Conservation (phyloP, 441 rosid species). For the Rhodomyrtus psidioides region DNA sequence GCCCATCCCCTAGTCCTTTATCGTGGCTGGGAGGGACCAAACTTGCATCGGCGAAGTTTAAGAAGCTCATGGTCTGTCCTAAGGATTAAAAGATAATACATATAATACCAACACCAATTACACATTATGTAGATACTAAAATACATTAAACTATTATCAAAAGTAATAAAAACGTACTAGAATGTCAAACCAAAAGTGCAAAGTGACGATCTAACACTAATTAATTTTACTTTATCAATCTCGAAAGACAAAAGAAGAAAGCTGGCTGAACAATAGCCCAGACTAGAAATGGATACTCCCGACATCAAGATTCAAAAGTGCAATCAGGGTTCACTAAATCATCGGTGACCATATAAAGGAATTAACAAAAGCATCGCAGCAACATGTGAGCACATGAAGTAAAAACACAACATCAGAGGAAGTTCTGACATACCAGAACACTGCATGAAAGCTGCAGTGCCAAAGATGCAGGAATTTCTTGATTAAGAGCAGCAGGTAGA, state of each 20-base stretch:
- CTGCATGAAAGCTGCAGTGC: conserved; percentile 96
- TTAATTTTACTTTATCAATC: no score
- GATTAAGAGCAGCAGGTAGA: conserved; percentile 50
- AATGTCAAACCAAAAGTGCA: neutral
- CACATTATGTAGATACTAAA: neutral
- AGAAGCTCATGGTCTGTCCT: no score
- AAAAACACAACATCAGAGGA: neutral
- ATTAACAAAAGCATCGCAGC: neutral
- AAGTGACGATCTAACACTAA: no score
- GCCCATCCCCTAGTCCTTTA: neutral
- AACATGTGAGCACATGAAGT: neutral
- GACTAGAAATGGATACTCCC: neutral
- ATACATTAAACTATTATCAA: neutral
- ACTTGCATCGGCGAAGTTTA: neutral
- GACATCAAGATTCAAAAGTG: neutral
- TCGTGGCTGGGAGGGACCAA: neutral
- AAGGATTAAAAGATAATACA: neutral
- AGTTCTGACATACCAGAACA: conserved; percentile 59
- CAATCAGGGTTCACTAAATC: neutral
- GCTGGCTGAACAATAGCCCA: neutral
- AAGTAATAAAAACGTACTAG: neutral
- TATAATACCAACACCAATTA: neutral
- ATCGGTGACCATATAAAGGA: neutral
- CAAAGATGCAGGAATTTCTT: conserved; percentile 72
- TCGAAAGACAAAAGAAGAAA: neutral